Base-by-base conservation (phyloP, 257 asterid genomes). In the Misopates orontium region DNA sequence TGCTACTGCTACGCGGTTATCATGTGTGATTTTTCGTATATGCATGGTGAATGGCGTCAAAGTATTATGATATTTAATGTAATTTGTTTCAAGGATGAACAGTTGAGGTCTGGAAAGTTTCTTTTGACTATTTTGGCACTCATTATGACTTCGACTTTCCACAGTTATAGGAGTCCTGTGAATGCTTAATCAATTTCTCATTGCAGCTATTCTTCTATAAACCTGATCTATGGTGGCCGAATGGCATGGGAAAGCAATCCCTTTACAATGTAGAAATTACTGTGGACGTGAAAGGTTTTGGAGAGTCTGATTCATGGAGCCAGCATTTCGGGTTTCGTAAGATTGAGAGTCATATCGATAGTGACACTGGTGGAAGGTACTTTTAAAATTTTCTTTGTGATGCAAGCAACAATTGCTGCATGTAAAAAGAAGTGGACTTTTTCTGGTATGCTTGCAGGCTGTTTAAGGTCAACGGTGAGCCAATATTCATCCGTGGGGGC, bases 191-290 rank as follows among this genome's bases (percentile, higher is more conserved):
- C 58, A 69, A 44, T 61, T 61, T 28, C 40, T 51, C 69, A 17
- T 67, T 54, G 62, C 87, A 94, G 99, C 76, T 87, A 41, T 90
- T 84, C 77, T 84, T 90, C 79, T 88, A 94, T 78, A 94, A 90
- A 72, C 99, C 99, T 24, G 52, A 69, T 71, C 85, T 94, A 56
- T 94, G 99, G 99, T 94, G 99, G 99, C 99, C 99, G 70, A 94
- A 94, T 73, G 97, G 97, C 70, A 90, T 90, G 99, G 99, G 99
- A 60, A 85, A 84, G 65, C 99, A 94, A 75, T 73, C 83, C 62
- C 90, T 94, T 41, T 88, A 94, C 78, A 83, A 85, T 59, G 95
- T 94, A 31, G 95, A 85, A 71, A 84, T 90, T 71, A 75, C 93
- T 18, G 82, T 90, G 60, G 80, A 83, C 71, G 97, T 86, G 60